A percentile compares a stretch with the other conserved stretches of the same genome.
Conservation (phyloP, 352 stramenopile species). For the Phytophthora sp. region DNA sequence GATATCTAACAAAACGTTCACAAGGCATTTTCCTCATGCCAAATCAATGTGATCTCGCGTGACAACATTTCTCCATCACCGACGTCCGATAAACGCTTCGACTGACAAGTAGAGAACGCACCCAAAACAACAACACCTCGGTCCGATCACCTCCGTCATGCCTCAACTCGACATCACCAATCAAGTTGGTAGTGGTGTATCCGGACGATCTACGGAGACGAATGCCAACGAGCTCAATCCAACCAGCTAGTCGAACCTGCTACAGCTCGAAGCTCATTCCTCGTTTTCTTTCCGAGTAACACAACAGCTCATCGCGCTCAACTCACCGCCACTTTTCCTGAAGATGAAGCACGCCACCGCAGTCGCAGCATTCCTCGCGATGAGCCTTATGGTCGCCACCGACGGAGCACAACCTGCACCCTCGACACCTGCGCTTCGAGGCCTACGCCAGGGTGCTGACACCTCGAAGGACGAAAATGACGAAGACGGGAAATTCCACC, state of each 20-base stretch:
- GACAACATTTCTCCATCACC: no score
- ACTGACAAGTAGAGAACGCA: no score
- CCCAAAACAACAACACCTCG: no score
- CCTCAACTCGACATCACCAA: no score
- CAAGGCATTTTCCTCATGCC: no score
- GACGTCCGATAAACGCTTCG: no score
- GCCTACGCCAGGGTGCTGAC: slow-evolving; percentile 7
- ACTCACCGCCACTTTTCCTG: neutral
- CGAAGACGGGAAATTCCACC: slow-evolving; percentile 14
- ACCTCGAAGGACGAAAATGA: slow-evolving; percentile 9
- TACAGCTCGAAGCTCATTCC: neutral
- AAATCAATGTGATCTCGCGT: no score
- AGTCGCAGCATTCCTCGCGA: slow-evolving; percentile 16
- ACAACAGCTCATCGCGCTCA: neutral
- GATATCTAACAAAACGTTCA: no score
- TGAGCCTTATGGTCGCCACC: slow-evolving; percentile 15
- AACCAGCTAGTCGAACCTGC: neutral
- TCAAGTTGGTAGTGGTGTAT: no score
- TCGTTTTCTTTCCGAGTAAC: neutral
- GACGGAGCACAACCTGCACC: slow-evolving; percentile 1
- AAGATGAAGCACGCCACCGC: slow-evolving; percentile 19
- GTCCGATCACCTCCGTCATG: no score
- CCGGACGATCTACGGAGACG: no score
- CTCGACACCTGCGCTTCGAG: slow-evolving; percentile 4
- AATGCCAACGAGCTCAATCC: neutral